Base-by-base conservation (phyloP, 2,329 filamentous ascomycete species). In the Colletotrichum sp. region DNA sequence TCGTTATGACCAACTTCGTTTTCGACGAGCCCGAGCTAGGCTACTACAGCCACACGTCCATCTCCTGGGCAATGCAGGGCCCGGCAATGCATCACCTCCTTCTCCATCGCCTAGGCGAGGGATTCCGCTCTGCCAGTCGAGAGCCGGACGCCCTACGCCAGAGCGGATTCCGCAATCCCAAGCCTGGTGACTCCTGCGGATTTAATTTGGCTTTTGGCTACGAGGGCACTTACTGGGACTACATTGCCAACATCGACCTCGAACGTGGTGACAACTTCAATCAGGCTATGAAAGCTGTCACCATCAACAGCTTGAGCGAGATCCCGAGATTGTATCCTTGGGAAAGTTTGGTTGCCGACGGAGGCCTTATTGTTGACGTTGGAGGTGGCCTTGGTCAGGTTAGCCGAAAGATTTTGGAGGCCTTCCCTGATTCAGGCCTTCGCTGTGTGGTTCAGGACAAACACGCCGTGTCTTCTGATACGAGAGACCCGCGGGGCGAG, bases 401-500 rank as follows among this genome's bases (percentile, higher is more conserved):
- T 18, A 52, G 44, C 44, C 44, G n/a, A 21, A 52, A 52, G 44
- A 52, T 52, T 21, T 7, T 52, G 44, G 44, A 52, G 10, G 44
- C 44, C n/a, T 52, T 52, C 44, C 44, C 44, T 21, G 12, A 52
- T 21, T 21, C 44, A 7, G 44, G 44, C 1, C 44, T 52, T 0
- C 44, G 44, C n/a, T 52, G 44, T 52, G 44, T 52, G n/a, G 44
- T 52, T 15, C 44, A 52, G 44, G 44, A 52, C 44, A 52, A 52
- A 7, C 44, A 52, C n/a, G 44, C 44, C 3, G 44, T 52, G n/a
- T 52, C 44, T 0, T 52, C n/a, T 7, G 12, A 13, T 24, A 15
- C 4, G 10, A 52, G 44, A 13, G 6, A 21, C 2, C 2, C 44
- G 0, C 10, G 44, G 3, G 1, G 6, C 44, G n/a, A 52, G 0